Evolutionary conservation across 2,329 filamentous ascomycete genomes (phyloP).

Genomic region (Neonectria hederae): DNA sequence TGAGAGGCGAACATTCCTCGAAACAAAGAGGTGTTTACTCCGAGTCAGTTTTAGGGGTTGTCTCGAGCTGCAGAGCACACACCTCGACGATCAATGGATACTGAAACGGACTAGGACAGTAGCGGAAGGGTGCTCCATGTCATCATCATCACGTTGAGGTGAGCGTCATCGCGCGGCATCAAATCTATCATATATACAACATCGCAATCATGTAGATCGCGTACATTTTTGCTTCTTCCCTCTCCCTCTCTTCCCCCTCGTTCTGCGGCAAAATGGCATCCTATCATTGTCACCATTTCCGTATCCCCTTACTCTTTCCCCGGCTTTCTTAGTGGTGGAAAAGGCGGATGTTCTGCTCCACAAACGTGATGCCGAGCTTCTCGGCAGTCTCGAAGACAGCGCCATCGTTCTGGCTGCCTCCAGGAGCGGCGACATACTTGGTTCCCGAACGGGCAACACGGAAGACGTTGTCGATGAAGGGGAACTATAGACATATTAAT

Average conservation of each 20-base stretch:
- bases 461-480: conserved; percentile 98
- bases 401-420: conserved; percentile 86
- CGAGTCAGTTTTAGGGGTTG: not conserved
- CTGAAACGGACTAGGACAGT: conserved; percentile 10
- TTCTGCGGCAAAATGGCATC: conserved; percentile 1
- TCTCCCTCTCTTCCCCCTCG: not conserved
- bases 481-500: conserved; percentile 71
- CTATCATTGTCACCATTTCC: conserved; percentile 1
- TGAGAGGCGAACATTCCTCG: not conserved
- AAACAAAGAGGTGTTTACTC: not conserved
- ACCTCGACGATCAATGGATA: not conserved
- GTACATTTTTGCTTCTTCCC: conserved; percentile 1
- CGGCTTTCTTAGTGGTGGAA: conserved; percentile 82
- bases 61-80: not conserved
- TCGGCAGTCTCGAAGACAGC: conserved; percentile 89
- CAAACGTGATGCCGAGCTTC: conserved; percentile 73
- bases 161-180: conserved; percentile 31
- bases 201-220: conserved; percentile 23
- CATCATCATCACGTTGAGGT: conserved; percentile 38
- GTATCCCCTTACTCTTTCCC: not conserved
- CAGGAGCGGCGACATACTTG: conserved; percentile 95
- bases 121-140: conserved; percentile 23
- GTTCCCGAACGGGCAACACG: conserved; percentile 86
- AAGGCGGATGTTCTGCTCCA: conserved; percentile 91
- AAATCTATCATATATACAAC: conserved; percentile 39